Percentiles rank a stretch among this genome's conserved stretches.
phyloP scores from a whole-genome alignment of 1,284 basidiomycete genomes.

The Cutaneotrichosporon daszewskae region DNA sequence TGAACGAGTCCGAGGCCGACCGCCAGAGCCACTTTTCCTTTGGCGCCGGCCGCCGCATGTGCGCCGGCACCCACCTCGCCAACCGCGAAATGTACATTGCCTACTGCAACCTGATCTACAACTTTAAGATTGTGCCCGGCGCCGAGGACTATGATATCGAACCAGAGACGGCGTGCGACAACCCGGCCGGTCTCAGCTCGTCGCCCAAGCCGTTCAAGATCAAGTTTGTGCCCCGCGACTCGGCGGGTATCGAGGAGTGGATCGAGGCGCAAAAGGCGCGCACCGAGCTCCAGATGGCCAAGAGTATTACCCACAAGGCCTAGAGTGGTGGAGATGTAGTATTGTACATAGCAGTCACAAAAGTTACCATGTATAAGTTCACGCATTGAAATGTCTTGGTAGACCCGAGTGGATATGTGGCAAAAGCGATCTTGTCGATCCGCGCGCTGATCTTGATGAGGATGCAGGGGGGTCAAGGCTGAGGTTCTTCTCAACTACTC shows the following conservation, averaged over 20 bases:
- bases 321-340: too few relatives aligned
- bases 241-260: conserved; percentile 16
- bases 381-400: too few relatives aligned
- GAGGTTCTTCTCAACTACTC: too few relatives aligned
- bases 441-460: too few relatives aligned
- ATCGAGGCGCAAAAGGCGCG: conserved; percentile 17
- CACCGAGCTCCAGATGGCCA: conserved; percentile 14
- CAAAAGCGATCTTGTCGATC: too few relatives aligned
- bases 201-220: conserved; percentile 14
- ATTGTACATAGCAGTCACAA: too few relatives aligned
- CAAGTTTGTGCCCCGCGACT: conserved; percentile 15
- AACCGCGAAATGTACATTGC: conserved; percentile 21
- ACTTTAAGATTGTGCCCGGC: conserved; percentile 18
- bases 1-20: conserved; percentile 6
- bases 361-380: too few relatives aligned
- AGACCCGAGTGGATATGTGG: too few relatives aligned
- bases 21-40: conserved; percentile 17
- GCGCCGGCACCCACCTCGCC: conserved; percentile 19
- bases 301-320: conserved; percentile 1
- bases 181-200: conserved; percentile 7
- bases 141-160: conserved; percentile 13
- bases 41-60: conserved; percentile 21
- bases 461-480: too few relatives aligned
- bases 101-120: conserved; percentile 16
- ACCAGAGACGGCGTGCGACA: conserved; percentile 12